Conservation (phyloP, 2,329 filamentous ascomycete genomes). For the Zymoseptoria crescenta region DNA sequence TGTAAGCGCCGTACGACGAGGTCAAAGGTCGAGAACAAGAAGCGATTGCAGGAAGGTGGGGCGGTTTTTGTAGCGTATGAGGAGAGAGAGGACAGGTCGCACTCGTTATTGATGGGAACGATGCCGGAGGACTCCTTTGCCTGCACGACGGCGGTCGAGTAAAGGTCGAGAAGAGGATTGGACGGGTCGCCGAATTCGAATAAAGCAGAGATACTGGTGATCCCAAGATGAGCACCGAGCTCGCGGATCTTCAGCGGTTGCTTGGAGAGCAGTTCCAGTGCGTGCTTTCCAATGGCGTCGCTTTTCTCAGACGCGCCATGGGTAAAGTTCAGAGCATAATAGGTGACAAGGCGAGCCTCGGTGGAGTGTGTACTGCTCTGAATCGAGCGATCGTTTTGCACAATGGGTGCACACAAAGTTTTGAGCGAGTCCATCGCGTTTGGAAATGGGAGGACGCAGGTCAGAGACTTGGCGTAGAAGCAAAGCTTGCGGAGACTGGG, state of each 20-base stretch:
- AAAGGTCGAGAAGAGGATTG: slow-evolving; percentile 40
- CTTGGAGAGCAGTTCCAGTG: slow-evolving; percentile 47
- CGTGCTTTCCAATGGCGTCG: slow-evolving; percentile 39
- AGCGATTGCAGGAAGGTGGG: slow-evolving; percentile 4
- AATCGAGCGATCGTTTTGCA: slow-evolving; percentile 32
- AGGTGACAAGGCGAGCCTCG: slow-evolving; percentile 55
- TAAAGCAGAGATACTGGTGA: slow-evolving; percentile 48
- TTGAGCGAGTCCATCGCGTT: slow-evolving; percentile 63
- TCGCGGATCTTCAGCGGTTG: slow-evolving; percentile 42
- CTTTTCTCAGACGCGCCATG: slow-evolving; percentile 43
- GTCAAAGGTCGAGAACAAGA: slow-evolving; percentile 18
- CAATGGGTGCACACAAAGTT: slow-evolving; percentile 53
- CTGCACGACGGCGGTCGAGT: slow-evolving; percentile 14
- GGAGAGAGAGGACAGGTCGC: neutral
- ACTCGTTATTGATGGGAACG: slow-evolving; percentile 9
- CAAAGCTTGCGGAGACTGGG: slow-evolving; percentile 66
- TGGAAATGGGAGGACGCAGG: slow-evolving; percentile 57
- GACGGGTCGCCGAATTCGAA: slow-evolving; percentile 47
- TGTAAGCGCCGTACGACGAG: slow-evolving; percentile 35
- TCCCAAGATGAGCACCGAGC: slow-evolving; percentile 49
- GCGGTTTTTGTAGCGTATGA: neutral
- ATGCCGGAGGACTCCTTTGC: slow-evolving; percentile 15
- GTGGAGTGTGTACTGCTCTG: slow-evolving; percentile 35
- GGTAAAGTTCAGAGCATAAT: slow-evolving; percentile 58
- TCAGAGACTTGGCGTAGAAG: slow-evolving; percentile 64